These are phyloP conservation scores for Paspalum notatum DNA, from an alignment of 176 grass and related monocot genomes.

Conservation along the genomic window DNA sequence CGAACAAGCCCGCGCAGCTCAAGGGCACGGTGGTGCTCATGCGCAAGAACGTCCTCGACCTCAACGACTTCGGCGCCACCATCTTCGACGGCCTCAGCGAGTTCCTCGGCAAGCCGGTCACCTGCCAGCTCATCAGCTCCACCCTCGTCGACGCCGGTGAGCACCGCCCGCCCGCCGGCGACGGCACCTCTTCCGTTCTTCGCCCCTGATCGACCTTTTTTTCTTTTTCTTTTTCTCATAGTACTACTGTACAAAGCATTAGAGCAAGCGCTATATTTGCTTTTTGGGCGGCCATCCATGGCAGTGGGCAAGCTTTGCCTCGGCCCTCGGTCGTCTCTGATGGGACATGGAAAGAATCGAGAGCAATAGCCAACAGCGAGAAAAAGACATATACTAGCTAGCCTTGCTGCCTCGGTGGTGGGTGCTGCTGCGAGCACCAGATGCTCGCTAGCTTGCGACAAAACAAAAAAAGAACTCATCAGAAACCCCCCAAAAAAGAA, in stretches of 20 bases:
- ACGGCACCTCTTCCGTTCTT: background rate
- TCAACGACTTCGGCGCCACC: constrained; percentile 65
- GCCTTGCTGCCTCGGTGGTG: too few relatives aligned
- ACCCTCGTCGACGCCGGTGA: constrained; percentile 60
- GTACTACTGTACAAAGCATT: background rate
- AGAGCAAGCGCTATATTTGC: background rate
- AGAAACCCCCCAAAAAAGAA: too few relatives aligned
- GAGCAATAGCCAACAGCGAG: background rate
- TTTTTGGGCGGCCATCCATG: constrained; percentile 2
- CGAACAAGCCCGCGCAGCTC: constrained; percentile 26
- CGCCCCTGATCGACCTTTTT: background rate
- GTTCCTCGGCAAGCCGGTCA: constrained; percentile 55
- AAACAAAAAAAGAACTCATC: background rate
- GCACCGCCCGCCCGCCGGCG: background rate
- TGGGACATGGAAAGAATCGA: constrained; percentile 15
- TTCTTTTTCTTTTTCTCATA: background rate
- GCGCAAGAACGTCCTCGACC: constrained; percentile 70
- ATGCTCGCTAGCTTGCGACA: constrained; percentile 1
- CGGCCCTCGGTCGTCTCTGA: constrained; percentile 22
- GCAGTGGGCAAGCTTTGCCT: background rate
- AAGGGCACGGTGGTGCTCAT: constrained; percentile 66
- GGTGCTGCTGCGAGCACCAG: background rate
- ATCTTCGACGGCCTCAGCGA: constrained; percentile 62
- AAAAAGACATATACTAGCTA: constrained; percentile 8
- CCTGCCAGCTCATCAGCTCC: constrained; percentile 77